Conservation (phyloP, 2,329 filamentous ascomycete species). For the Pseudopyrenochaeta lycopersici region DNA sequence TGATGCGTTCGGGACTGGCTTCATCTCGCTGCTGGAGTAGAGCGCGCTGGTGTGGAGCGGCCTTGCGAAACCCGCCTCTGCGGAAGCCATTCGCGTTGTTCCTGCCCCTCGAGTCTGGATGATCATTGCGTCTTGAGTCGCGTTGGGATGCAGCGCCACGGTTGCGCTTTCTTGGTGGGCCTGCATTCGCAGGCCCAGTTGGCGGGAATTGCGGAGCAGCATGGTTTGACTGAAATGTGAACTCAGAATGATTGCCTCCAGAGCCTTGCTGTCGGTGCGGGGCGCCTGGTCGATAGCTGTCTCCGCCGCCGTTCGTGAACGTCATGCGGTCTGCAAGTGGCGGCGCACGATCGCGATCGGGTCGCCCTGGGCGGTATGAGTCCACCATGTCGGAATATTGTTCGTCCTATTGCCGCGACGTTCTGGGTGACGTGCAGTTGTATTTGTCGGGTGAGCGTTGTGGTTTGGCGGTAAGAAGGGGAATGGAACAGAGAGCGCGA, state of each 20-base stretch:
- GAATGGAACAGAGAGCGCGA: constrained; percentile 16
- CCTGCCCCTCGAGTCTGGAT: constrained; percentile 20
- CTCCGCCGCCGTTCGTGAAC: constrained; percentile 35
- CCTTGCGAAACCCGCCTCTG: constrained; percentile 29
- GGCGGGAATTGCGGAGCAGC: constrained; percentile 42
- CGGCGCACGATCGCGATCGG: constrained; percentile 27
- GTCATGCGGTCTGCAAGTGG: constrained; percentile 40
- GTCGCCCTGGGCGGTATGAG: constrained; percentile 35
- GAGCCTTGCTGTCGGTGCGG: constrained; percentile 16
- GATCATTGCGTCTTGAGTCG: constrained; percentile 14
- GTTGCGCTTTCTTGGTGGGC: constrained; percentile 25
- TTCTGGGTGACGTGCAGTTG: constrained; percentile 3
- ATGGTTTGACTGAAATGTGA: constrained; percentile 44
- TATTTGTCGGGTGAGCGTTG: constrained; percentile 4
- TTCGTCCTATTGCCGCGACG: constrained; percentile 11
- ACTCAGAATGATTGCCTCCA: constrained; percentile 33
- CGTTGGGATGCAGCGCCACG: constrained; percentile 28
- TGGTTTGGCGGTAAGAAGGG: constrained; percentile 5
- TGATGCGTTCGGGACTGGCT: constrained; percentile 55
- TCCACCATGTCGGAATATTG: constrained; percentile 29
- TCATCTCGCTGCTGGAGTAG: constrained; percentile 54
- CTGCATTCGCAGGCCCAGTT: constrained; percentile 27
- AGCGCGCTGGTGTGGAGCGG: constrained; percentile 54
- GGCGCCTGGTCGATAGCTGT: constrained; percentile 38
- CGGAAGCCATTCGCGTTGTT: constrained; percentile 24